Base-by-base conservation (phyloP, 176 grass and related monocot genomes). In the Zoysia japonica region DNA sequence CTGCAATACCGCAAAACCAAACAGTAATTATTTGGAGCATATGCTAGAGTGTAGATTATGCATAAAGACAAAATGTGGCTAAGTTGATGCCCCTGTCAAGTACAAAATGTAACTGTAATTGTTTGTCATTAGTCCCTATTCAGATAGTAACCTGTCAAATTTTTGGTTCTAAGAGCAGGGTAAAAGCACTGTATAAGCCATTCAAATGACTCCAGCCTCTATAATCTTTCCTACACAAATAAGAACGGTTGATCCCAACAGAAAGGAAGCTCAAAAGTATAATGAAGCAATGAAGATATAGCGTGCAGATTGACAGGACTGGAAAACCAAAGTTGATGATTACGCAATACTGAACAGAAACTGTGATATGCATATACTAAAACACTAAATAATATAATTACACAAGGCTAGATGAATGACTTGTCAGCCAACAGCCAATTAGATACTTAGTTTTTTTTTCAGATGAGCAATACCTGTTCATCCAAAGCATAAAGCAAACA, bases 1-100 rank as follows among this genome's bases (percentile, higher is more conserved):
- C 96, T 99, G 89, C 11, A 78, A 15, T 78, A 64, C 67, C 59
- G 80, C 15, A 85, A 66, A 87, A 52, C 8, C 36, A 41, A 71
- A 65, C 16, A 50, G 36, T 5, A 52, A 17, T 75, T 59, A 43
- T 48, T 72, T 65, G 1, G 42, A 56, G 11, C 6, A 45, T 59
- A 60, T 9, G 42, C 63, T 80, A 61, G 44, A 14, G 4, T 19
- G 9, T 35, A 9, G 17, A 79, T 4, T 47, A n/a, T 57, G 36
- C 56, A 76, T 50, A 65, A 54, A 75, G 4, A 44, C 51, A 40
- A 28, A 56, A 61, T 74, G 55, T 43, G 10, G 16, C 40, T 61
- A 9, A 37, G 7, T 42, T 3, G 44, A 16, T 65, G 51, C 2
- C 12, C n/a, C 47, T 41, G 1, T 47, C 68, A 83, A 15, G 46